These are phyloP conservation scores for Tuber calosporum DNA, from an alignment of 495 filamentous ascomycete genomes.

Conservation along the genomic window DNA sequence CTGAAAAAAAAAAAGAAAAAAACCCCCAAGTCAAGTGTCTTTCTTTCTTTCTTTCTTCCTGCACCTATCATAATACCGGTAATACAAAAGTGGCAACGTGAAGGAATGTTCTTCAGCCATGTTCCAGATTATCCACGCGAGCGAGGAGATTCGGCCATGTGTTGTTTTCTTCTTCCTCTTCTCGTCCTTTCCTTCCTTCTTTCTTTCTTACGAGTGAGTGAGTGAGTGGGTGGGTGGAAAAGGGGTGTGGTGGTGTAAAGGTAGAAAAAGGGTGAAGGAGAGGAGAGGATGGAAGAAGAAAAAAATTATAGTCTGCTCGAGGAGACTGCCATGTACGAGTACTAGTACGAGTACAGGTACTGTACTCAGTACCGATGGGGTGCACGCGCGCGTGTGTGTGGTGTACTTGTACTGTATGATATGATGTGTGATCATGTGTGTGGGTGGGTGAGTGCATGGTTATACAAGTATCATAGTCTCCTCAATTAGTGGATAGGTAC, in stretches of 20 bases:
- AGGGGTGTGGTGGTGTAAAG: not conserved
- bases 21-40: not conserved
- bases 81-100: not conserved
- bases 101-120: not conserved
- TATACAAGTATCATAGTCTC: not conserved
- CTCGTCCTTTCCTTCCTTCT: not conserved
- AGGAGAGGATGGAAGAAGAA: too few species aligned
- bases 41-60: too few species aligned
- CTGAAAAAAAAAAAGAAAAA: too few species aligned
- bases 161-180: not conserved
- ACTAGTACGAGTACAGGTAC: too few species aligned
- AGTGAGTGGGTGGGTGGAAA: not conserved
- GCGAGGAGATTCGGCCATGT: not conserved
- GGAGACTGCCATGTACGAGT: not conserved
- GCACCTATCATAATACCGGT: too few species aligned
- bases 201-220: not conserved
- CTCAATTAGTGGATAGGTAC: not conserved
- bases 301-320: too few species aligned
- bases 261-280: not conserved
- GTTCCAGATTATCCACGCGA: not conserved
- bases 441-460: not conserved
- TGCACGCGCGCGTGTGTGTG: not conserved
- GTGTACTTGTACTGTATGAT: too few species aligned
- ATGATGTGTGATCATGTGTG: not conserved
- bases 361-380: not conserved